Percentiles rank a stretch among this genome's conserved stretches.
phyloP scores from a whole-genome alignment of 768 basidiomycete species.

The Dendrothele bispora region DNA sequence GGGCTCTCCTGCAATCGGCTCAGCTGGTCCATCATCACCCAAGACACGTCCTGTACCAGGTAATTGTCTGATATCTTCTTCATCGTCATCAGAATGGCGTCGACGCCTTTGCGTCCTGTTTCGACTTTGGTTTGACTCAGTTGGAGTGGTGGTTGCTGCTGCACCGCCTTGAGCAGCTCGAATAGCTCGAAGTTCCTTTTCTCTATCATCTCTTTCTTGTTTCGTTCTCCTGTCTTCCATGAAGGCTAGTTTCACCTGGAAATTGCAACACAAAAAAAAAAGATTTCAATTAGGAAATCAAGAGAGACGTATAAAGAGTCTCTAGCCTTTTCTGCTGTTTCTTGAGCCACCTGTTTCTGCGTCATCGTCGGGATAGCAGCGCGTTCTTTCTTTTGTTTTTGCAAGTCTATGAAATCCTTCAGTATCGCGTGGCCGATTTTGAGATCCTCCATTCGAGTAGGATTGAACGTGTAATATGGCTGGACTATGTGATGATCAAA shows the following conservation, averaged over 20 bases:
- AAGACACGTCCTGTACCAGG: constrained; percentile 39
- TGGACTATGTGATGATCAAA: constrained; percentile 39
- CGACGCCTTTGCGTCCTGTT: constrained; percentile 5
- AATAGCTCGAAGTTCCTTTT: constrained; percentile 49
- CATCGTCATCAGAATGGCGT: constrained; percentile 10
- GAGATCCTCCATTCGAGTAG: constrained; percentile 51
- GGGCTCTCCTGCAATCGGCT: too few species aligned
- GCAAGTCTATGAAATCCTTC: constrained; percentile 57
- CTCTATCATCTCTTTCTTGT: constrained; percentile 54
- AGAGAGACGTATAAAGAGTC: constrained; percentile 1
- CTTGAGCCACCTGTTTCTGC: constrained; percentile 58
- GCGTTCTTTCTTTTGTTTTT: constrained; percentile 50
- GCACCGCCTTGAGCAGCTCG: constrained; percentile 30
- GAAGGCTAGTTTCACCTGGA: constrained; percentile 74
- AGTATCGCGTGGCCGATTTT: constrained; percentile 65
- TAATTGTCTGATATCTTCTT: constrained; percentile 22
- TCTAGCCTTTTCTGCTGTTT: constrained; percentile 58
- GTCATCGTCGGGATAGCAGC: constrained; percentile 46
- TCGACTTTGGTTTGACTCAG: constrained; percentile 14
- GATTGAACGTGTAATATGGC: constrained; percentile 68
- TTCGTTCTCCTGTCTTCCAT: constrained; percentile 75
- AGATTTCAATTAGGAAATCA: constrained; percentile 1
- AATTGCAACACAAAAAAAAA: background rate
- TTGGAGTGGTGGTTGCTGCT: too few species aligned
- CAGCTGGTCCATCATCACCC: constrained; percentile 13